These are phyloP conservation scores for Boletus tylopilopsis DNA, from an alignment of 768 basidiomycete genomes.

Conservation along the genomic window DNA sequence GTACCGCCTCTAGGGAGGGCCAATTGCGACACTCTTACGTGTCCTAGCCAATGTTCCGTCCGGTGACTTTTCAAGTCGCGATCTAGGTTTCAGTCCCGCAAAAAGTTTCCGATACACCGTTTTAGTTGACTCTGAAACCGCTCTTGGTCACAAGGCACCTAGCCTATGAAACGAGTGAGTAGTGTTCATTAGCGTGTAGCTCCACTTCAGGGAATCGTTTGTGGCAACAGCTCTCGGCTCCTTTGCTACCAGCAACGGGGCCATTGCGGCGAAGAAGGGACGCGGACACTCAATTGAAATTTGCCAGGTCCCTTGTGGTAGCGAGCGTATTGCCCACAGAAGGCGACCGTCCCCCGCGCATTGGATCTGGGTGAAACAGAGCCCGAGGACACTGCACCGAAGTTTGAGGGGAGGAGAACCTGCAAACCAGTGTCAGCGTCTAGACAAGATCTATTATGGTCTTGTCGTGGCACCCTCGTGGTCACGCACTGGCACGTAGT, in stretches of 20 bases:
- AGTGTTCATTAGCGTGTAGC: background rate
- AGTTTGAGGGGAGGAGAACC: conserved; percentile 8
- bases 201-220: background rate
- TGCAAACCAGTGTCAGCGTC: conserved; percentile 3
- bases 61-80: conserved; percentile 6
- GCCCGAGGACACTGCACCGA: conserved; percentile 15
- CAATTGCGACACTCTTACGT: background rate
- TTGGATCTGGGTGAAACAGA: background rate
- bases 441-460: conserved; percentile 1
- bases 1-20: conserved; percentile 9
- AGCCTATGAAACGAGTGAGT: background rate
- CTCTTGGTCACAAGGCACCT: background rate
- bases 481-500: conserved; percentile 2
- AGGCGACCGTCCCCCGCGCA: background rate
- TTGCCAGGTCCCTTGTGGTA: background rate
- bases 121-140: conserved; percentile 1
- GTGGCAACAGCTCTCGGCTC: conserved; percentile 1
- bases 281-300: conserved; percentile 3
- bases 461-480: conserved; percentile 13
- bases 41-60: background rate
- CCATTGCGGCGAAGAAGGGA: conserved; percentile 10
- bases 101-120: background rate
- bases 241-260: conserved; percentile 7
- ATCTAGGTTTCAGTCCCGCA: conserved; percentile 10
- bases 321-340: conserved; percentile 1